phyloP scores from a whole-genome alignment of 805 yeast species.

The Zygosaccharomyces lentus region DNA sequence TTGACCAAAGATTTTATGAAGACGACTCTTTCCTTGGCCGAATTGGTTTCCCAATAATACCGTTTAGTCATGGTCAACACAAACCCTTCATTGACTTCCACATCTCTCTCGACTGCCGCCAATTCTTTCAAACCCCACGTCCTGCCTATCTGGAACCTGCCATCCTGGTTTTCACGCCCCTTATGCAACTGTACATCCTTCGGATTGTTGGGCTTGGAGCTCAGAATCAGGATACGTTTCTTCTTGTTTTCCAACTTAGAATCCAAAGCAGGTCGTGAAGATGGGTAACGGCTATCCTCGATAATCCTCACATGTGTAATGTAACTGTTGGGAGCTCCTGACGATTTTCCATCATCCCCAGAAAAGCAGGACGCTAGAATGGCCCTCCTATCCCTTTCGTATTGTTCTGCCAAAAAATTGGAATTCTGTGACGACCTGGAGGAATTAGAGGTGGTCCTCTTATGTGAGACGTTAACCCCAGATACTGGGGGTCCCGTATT shows the following conservation, averaged over 20 bases:
- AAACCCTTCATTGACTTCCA: constrained; percentile 52
- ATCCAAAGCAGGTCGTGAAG: constrained; percentile 59
- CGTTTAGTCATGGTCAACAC: constrained; percentile 61
- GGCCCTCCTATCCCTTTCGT: constrained; percentile 49
- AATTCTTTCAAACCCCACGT: constrained; percentile 85
- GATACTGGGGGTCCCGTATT: constrained; percentile 26
- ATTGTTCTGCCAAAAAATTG: constrained; percentile 49
- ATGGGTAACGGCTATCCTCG: constrained; percentile 70
- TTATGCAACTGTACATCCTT: constrained; percentile 76
- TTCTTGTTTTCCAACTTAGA: constrained; percentile 50
- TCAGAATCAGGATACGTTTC: constrained; percentile 48
- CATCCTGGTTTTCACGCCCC: constrained; percentile 74
- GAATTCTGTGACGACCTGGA: constrained; percentile 33
- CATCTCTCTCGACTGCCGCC: constrained; percentile 50
- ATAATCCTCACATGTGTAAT: constrained; percentile 71
- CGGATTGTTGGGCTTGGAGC: constrained; percentile 51
- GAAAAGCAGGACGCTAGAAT: constrained; percentile 50
- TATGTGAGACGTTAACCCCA: constrained; percentile 25
- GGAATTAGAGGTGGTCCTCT: constrained; percentile 33
- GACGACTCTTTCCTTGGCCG: constrained; percentile 53
- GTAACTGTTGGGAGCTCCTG: constrained; percentile 50
- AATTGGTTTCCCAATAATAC: constrained; percentile 76
- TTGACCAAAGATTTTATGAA: constrained; percentile 52
- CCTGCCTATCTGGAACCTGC: constrained; percentile 81
- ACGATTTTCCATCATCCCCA: constrained; percentile 39